Base-by-base conservation (phyloP, 2,329 filamentous ascomycete species). In the Phoma sp. region DNA sequence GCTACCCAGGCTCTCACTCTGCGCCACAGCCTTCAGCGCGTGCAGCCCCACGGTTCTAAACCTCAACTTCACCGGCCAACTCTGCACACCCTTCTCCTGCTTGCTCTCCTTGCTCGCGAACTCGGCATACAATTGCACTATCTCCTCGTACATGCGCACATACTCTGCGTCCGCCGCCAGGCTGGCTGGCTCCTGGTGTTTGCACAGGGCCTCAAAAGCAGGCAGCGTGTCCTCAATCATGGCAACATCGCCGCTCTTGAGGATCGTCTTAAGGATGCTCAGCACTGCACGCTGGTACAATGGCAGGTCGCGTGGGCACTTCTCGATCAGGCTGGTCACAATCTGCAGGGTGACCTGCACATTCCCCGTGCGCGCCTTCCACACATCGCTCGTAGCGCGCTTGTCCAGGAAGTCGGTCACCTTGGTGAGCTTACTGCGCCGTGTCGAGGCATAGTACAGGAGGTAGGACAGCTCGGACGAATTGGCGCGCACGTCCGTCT, bases 381-480 rank as follows among this genome's bases (percentile, higher is more conserved):
- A 96, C 62, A 97, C 91, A 80, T 99, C 95, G 70, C 87, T 89
- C 58, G 90, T 90, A 22, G 91, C 95, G 80, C 93, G 91, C 81
- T 93, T 96, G 79, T 98, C 93, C 61, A 99, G 83, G 72, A 97
- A 99, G 66, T 87, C 87, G 75, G 91, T 92, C 64, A 99, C 93
- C 78, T 99, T 99, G 70, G 95, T 91, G 66, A 98, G 87, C 82
- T 98, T 99, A 77, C 90, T 93, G 62, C 91, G 88, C 57, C 93
- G 90, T 66, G 93, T 96, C 72, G 90, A 96, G 58, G 91, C 92
- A 80, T 99, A 98, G 83, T 96, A 98, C 49, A 98, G 86, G 61
- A 99, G 85, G 74, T 98, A 98, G 77, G 91, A 96, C 60, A 99
- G 86, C 81, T 99, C 95, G 78, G 91, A 96, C 63, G 91, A 91